Evolutionary conservation across 371 early-diverging fungal species (phyloP).

Genomic region (Mucor racemosus): DNA sequence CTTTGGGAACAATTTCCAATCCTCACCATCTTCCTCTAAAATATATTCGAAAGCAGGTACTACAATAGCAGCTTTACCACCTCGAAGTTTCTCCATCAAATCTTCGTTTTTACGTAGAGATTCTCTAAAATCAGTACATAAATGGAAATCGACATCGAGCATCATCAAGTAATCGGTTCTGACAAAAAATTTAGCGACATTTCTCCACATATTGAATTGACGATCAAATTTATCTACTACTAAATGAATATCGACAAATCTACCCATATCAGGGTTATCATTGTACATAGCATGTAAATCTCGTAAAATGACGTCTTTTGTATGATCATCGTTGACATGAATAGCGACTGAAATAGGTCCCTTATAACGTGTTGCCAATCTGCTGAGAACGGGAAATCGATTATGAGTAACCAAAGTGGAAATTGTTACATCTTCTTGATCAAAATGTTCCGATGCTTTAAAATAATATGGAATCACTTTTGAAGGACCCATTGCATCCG

Average conservation of each 20-base stretch:
- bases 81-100: constrained; percentile 52
- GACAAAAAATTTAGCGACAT: constrained; percentile 67
- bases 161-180: constrained; percentile 63
- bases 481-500: constrained; percentile 67
- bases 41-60: constrained; percentile 68
- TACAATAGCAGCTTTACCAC: constrained; percentile 57
- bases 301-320: constrained; percentile 47
- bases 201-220: constrained; percentile 72
- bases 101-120: constrained; percentile 42
- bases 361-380: constrained; percentile 26
- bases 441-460: constrained; percentile 51
- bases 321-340: constrained; percentile 63
- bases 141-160: constrained; percentile 66
- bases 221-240: constrained; percentile 64
- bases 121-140: constrained; percentile 62
- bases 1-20: constrained; percentile 55
- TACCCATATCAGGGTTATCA: constrained; percentile 52
- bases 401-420: constrained; percentile 57
- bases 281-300: constrained; percentile 57
- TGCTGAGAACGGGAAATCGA: constrained; percentile 47
- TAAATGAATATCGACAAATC: constrained; percentile 63
- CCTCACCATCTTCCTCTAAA: constrained; percentile 57
- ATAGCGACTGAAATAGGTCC: constrained; percentile 59
- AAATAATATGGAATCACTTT: constrained; percentile 68
- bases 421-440: constrained; percentile 62